Evolutionary conservation across 106 monocot genomes (phyloP).

Genomic region (Allium sativum): DNA sequence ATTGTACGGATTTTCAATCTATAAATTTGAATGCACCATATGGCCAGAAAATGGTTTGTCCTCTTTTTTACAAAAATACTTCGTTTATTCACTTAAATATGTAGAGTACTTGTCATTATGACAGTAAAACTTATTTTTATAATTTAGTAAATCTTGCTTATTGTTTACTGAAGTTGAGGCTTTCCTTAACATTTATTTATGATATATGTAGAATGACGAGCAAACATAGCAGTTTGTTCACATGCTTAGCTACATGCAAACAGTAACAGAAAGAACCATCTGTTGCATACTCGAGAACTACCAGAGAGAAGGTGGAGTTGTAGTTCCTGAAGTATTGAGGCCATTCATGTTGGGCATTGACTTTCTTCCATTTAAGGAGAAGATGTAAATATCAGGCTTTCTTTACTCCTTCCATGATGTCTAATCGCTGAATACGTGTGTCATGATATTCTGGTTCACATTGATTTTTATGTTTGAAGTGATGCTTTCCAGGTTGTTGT

Average conservation of each 20-base stretch:
- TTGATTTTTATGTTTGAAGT: no score
- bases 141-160: no score
- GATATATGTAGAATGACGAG: constrained; percentile 69
- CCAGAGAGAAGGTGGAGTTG: constrained; percentile 77
- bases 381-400: no score
- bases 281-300: constrained; percentile 88
- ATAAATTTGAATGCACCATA: constrained; percentile 69
- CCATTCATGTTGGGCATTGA: constrained; percentile 74
- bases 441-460: no score
- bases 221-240: constrained; percentile 89
- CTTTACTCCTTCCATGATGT: no score
- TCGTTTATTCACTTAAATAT: no score
- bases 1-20: constrained; percentile 87
- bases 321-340: constrained; percentile 54
- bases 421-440: no score
- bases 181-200: not conserved
- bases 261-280: constrained; percentile 86
- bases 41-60: constrained; percentile 77
- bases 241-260: constrained; percentile 85
- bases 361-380: constrained; percentile 74
- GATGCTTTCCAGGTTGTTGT: no score
- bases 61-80: no score
- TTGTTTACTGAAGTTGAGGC: not conserved
- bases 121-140: no score
- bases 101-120: no score